Evolutionary conservation across 352 stramenopile genomes (phyloP).

Genomic region (Phytophthora macrochlamydospora): DNA sequence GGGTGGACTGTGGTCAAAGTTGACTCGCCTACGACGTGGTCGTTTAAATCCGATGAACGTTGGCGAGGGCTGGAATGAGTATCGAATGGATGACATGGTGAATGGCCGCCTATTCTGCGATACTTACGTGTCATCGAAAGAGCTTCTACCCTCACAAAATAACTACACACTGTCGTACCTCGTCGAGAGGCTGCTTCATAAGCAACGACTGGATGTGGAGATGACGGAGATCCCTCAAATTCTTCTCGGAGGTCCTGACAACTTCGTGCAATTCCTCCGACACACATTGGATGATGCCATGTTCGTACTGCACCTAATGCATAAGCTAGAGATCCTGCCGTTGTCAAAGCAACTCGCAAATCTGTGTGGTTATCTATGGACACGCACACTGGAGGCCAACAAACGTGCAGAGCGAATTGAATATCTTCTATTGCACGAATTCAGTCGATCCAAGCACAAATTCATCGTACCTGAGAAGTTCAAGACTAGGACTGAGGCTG

Average conservation of each 20-base stretch:
- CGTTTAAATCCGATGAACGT: slow-evolving; percentile 79
- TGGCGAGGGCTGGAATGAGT: slow-evolving; percentile 88
- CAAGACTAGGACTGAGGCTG: slow-evolving; percentile 67
- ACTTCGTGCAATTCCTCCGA: slow-evolving; percentile 94
- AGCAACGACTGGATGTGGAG: slow-evolving; percentile 92
- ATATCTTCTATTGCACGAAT: slow-evolving; percentile 99
- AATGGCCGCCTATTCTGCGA: slow-evolving; percentile 97
- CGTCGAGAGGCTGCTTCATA: slow-evolving; percentile 90
- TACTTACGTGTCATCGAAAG: slow-evolving; percentile 98
- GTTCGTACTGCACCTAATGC: slow-evolving; percentile 96
- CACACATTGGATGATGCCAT: slow-evolving; percentile 97
- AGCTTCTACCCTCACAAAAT: slow-evolving; percentile 96
- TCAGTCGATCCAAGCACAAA: slow-evolving; percentile 94
- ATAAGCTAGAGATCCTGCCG: slow-evolving; percentile 98
- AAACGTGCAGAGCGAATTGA: slow-evolving; percentile 99
- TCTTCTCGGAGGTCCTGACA: slow-evolving; percentile 83
- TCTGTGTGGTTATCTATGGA: slow-evolving; percentile 98
- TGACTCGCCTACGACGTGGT: slow-evolving; percentile 81
- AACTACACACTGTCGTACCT: slow-evolving; percentile 98
- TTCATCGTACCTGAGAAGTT: slow-evolving; percentile 98
- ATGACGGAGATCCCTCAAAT: slow-evolving; percentile 96
- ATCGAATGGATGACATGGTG: slow-evolving; percentile 88
- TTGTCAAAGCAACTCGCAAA: slow-evolving; percentile 99
- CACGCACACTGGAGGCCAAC: slow-evolving; percentile 94
- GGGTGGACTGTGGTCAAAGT: slow-evolving; percentile 81